Evolutionary conservation across 345 rosid genomes (phyloP).

Genomic region (Acer yangbiense): DNA sequence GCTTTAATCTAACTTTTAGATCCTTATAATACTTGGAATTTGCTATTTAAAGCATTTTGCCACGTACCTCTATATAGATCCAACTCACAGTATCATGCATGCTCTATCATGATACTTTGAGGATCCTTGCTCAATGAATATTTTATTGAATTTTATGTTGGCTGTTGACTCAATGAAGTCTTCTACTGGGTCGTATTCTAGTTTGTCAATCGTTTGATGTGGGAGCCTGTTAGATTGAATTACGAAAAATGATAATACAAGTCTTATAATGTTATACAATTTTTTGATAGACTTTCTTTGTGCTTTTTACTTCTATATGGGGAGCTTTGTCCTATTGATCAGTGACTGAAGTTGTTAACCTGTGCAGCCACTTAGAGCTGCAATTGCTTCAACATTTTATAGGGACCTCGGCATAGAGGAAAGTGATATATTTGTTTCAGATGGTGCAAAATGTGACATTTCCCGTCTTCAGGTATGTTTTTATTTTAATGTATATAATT

Average conservation of each 20-base stretch:
- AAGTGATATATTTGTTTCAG: conserved; percentile 91
- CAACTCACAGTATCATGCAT: too few species aligned
- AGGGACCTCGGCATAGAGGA: conserved; percentile 76
- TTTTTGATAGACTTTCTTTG: background rate
- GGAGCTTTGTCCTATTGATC: conserved; percentile 3
- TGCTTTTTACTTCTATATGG: background rate
- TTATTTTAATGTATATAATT: background rate
- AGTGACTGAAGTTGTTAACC: conserved; percentile 14
- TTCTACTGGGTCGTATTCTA: background rate
- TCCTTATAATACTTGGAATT: background rate
- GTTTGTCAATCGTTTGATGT: background rate
- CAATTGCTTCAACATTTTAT: conserved; percentile 76
- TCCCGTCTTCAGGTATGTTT: conserved; percentile 88
- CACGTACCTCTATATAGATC: too few species aligned
- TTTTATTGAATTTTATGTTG: background rate
- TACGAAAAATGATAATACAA: background rate
- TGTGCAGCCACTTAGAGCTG: conserved; percentile 79
- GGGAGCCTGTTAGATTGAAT: conserved; percentile 3
- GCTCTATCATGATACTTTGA: background rate
- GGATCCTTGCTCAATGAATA: background rate
- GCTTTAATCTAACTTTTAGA: background rate
- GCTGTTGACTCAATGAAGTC: background rate
- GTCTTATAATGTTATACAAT: background rate
- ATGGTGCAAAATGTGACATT: conserved; percentile 98
- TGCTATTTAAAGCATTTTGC: background rate